These are phyloP conservation scores for Rubia yunnanensis DNA, from an alignment of 257 asterid species.

Conservation along the genomic window DNA sequence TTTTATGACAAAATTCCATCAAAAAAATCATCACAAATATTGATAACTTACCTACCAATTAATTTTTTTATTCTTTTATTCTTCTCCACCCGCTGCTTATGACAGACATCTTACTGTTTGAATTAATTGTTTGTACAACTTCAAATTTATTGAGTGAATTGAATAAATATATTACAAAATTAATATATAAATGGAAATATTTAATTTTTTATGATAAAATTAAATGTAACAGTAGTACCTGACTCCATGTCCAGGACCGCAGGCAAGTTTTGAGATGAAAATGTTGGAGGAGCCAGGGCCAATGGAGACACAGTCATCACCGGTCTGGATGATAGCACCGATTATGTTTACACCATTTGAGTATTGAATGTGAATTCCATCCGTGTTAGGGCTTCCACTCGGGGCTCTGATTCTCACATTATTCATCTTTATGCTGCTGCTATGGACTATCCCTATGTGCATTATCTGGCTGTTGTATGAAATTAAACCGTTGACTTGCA, in stretches of 20 bases:
- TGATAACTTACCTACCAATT: too few relatives aligned
- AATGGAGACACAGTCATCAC: conserved; percentile 67
- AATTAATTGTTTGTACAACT: too few relatives aligned
- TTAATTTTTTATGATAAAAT: background rate
- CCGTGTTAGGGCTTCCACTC: conserved; percentile 69
- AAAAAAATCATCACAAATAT: too few relatives aligned
- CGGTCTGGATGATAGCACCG: conserved; percentile 36
- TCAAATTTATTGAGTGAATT: too few relatives aligned
- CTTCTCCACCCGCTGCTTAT: too few relatives aligned
- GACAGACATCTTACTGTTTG: too few relatives aligned
- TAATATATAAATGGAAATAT: too few relatives aligned
- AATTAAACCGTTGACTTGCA: conserved; percentile 33
- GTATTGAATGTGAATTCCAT: conserved; percentile 45
- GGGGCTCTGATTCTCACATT: conserved; percentile 47
- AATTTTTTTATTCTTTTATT: too few relatives aligned
- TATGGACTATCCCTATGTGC: conserved; percentile 33
- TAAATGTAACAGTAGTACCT: conserved; percentile 24
- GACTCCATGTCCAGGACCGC: conserved; percentile 86
- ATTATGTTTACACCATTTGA: conserved; percentile 41
- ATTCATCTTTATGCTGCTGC: conserved; percentile 37
- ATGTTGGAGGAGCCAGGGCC: conserved; percentile 62
- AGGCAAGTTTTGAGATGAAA: conserved; percentile 42
- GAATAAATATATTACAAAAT: too few relatives aligned
- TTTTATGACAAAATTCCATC: background rate
- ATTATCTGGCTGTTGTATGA: conserved; percentile 46